Base-by-base conservation (phyloP, 1,139 yeast genomes). In the Zygosaccharomyces sapae region DNA sequence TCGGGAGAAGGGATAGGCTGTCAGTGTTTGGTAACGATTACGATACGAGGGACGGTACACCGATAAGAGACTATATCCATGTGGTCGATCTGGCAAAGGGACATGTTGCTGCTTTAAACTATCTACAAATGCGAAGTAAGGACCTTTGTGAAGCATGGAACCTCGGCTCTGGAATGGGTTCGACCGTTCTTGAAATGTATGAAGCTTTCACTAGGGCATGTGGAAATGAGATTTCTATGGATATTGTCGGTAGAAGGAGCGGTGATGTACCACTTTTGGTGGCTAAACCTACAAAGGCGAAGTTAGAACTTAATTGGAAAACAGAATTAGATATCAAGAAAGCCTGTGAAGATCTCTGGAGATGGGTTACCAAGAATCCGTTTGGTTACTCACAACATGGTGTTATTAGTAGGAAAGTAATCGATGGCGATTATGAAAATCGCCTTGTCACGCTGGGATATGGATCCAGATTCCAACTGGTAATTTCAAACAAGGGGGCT, bases 51-150 rank as follows among this genome's bases (percentile, higher is more conserved):
- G 92, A 85, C 66, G 92, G 94, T 41, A 85, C 94, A 10, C 90
- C 92, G 25, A 83, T 85, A 52, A 74, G 95, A 57, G 95, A 86
- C 66, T 86, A 86, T 62, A 79, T 86, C 51, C 92, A 86, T 61
- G 94, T 86, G 18, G 79, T 84, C 48, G 95, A 86, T 63, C 76
- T 86, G 52, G 92, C 92, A n/a, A 73, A 73, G 58, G 95, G 94
- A 43, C 94, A 86, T 56, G 71, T 85, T 52, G 80, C 89, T 35
- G 89, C 92, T 6, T 71, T 86, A 57, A 70, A 76, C 43, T 80
- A 81, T 64, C 74, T 86, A 49, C 58, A 69, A n/a, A 18, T 19
- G 41, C 52, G 61, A 6, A 58, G 64, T n/a, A 57, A 65, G 29
- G 87, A 86, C 4, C 71, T 79, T 49, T 80, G 76, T 62, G 75